Evolutionary conservation across 805 yeast species (phyloP).

Genomic region (Metschnikowia picachoensis): DNA sequence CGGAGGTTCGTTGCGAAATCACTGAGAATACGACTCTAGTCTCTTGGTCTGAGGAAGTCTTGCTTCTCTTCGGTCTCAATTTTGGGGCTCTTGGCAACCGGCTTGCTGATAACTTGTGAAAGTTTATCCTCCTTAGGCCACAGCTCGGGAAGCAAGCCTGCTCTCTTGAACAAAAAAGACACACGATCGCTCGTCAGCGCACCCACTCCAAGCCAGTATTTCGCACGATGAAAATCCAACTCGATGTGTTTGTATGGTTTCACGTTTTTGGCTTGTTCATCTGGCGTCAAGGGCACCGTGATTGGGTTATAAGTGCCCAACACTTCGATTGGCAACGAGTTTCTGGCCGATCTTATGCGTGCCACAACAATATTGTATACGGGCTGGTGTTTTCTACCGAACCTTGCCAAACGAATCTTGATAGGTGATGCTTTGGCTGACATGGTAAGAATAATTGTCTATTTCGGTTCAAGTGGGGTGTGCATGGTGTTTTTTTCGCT

Average conservation of each 20-base stretch:
- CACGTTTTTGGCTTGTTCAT: constrained; percentile 52
- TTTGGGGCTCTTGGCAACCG: constrained; percentile 25
- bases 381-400: constrained; percentile 87
- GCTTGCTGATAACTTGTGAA: constrained; percentile 25
- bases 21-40: constrained; percentile 1
- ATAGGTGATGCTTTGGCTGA: constrained; percentile 40
- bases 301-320: constrained; percentile 89
- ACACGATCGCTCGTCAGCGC: constrained; percentile 91
- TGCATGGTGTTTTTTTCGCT: no score
- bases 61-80: constrained; percentile 31
- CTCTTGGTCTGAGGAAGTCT: constrained; percentile 33
- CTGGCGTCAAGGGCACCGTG: constrained; percentile 63
- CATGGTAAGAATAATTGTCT: constrained; percentile 2
- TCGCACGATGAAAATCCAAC: constrained; percentile 82
- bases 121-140: constrained; percentile 53
- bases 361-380: constrained; percentile 90
- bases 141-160: constrained; percentile 60
- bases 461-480: no score
- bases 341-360: constrained; percentile 70
- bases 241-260: constrained; percentile 73
- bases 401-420: constrained; percentile 85
- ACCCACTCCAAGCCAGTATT: constrained; percentile 97
- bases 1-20: constrained; percentile 1
- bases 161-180: constrained; percentile 68
- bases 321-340: constrained; percentile 88